A percentile compares a stretch with the other conserved stretches of the same genome.
These are phyloP conservation scores for Leccinellum albellum DNA, from an alignment of 768 basidiomycete genomes.

Conservation along the genomic window DNA sequence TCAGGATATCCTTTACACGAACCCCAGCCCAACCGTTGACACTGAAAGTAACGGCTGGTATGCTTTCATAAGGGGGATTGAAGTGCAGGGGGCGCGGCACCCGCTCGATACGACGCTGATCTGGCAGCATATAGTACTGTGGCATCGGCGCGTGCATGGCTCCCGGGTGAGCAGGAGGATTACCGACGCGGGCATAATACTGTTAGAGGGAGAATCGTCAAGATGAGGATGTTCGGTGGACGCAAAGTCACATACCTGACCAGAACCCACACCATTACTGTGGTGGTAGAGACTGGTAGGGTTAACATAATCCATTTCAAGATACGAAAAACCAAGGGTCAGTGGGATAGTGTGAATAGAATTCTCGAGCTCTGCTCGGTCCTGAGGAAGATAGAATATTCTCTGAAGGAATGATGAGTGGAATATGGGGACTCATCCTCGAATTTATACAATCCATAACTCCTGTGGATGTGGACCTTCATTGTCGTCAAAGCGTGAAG, in stretches of 20 bases:
- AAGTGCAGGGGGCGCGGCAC: not conserved
- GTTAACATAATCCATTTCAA: not conserved
- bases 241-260: not conserved
- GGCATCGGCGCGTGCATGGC: conserved; percentile 1
- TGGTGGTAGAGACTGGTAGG: not conserved
- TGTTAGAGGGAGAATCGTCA: not conserved
- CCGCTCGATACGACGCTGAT: conserved; percentile 2
- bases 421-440: not conserved
- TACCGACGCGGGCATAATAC: not conserved
- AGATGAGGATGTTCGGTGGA: not conserved
- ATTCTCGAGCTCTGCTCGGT: not conserved
- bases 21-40: not conserved
- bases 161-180: not conserved
- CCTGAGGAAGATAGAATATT: not conserved
- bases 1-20: conserved; percentile 1
- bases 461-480: not conserved
- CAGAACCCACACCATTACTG: not conserved
- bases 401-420: not conserved
- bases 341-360: not conserved
- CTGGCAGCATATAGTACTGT: not conserved
- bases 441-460: not conserved
- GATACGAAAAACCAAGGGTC: not conserved
- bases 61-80: not conserved
- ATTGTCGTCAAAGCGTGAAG: not conserved
- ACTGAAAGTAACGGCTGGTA: not conserved